These are phyloP conservation scores for Mariannaea sp. DNA, from an alignment of 2,329 filamentous ascomycete species.

Conservation along the genomic window DNA sequence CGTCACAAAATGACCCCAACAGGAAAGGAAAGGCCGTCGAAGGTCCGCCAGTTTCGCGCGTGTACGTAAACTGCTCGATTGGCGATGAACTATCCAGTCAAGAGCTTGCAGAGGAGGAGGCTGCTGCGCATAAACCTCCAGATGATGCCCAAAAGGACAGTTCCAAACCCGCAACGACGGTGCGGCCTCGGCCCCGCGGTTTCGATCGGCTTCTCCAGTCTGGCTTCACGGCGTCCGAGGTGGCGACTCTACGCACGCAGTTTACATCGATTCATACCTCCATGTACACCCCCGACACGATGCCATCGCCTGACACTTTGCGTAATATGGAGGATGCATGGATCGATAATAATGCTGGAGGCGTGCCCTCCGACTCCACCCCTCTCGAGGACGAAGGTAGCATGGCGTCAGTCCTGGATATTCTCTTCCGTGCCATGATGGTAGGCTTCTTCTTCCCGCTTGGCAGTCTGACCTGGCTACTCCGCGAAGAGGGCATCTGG, in stretches of 20 bases:
- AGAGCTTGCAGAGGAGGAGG: slow-evolving; percentile 73
- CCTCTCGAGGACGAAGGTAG: slow-evolving; percentile 54
- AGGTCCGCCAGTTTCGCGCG: slow-evolving; percentile 57
- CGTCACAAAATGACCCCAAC: slow-evolving; percentile 40
- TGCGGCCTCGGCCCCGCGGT: slow-evolving; percentile 59
- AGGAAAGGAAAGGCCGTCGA: slow-evolving; percentile 66
- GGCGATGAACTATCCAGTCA: slow-evolving; percentile 71
- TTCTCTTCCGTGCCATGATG: slow-evolving; percentile 84
- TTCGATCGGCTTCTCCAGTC: slow-evolving; percentile 85
- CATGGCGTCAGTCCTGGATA: slow-evolving; percentile 68
- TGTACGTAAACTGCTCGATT: slow-evolving; percentile 94
- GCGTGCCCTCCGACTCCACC: slow-evolving; percentile 46
- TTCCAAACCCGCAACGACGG: slow-evolving; percentile 38
- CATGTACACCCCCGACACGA: slow-evolving; percentile 83
- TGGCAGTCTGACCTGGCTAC: slow-evolving; percentile 81
- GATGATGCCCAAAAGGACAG: slow-evolving; percentile 54
- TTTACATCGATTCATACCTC: slow-evolving; percentile 84
- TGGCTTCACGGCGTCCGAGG: slow-evolving; percentile 82
- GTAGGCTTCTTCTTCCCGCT: slow-evolving; percentile 96
- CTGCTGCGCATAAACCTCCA: slow-evolving; percentile 46
- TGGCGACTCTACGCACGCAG: slow-evolving; percentile 83
- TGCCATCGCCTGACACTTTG: slow-evolving; percentile 79
- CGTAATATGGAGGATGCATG: slow-evolving; percentile 84
- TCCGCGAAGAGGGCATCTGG: slow-evolving; percentile 87
- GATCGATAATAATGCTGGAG: slow-evolving; percentile 72